Evolutionary conservation across 2,329 filamentous ascomycete genomes (phyloP).

Genomic region (Aspergillus vadensis): DNA sequence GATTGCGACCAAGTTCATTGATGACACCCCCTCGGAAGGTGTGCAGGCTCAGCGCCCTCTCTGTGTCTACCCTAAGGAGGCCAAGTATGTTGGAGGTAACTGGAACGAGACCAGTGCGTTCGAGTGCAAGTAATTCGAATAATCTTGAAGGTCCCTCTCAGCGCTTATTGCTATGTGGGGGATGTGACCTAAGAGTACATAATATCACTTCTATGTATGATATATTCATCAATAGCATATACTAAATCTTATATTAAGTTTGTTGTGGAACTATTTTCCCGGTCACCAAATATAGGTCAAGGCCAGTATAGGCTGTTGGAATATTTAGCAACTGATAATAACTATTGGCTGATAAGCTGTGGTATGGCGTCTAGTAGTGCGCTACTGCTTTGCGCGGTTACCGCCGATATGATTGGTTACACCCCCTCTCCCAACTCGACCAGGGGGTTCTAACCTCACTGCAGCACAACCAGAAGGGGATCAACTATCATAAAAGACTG

Average conservation of each 20-base stretch:
- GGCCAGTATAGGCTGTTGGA: background rate
- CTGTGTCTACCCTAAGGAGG: background rate
- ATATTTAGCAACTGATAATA: background rate
- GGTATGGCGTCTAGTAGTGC: background rate
- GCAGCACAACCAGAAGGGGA: background rate
- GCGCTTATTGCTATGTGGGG: background rate
- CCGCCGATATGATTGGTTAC: background rate
- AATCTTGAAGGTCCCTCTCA: background rate
- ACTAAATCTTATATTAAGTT: too few relatives aligned
- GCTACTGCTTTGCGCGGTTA: background rate
- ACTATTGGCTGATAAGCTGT: background rate
- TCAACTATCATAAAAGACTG: background rate
- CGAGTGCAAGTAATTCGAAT: background rate
- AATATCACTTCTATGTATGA: too few relatives aligned
- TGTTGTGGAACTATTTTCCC: background rate
- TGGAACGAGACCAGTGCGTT: background rate
- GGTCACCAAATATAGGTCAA: background rate
- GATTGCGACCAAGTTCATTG: conserved; percentile 17
- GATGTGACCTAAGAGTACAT: too few relatives aligned
- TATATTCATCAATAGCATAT: too few relatives aligned
- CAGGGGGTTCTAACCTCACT: background rate
- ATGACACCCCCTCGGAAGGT: background rate
- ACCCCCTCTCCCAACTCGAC: background rate
- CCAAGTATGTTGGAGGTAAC: conserved; percentile 4
- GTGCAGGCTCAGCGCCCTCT: conserved; percentile 1